Evolutionary conservation across 352 stramenopile genomes (phyloP), one percentile per base, ranked within the genome.

Genomic region (Pythium oligandrum): DNA sequence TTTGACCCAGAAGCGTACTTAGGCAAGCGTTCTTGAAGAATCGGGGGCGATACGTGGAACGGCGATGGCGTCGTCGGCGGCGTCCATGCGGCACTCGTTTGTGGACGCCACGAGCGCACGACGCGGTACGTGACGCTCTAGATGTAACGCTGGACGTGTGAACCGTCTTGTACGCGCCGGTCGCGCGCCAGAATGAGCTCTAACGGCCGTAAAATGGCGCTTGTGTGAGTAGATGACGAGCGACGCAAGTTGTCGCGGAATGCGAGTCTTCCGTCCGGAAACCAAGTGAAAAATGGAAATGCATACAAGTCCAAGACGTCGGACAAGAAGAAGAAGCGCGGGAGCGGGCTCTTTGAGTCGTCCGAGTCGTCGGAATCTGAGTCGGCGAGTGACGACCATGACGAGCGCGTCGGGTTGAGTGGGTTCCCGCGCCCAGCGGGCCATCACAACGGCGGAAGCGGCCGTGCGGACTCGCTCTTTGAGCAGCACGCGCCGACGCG

Each of bases 301-400:
- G 38, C 7, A 8, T 0, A 8, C 7, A 8, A 12, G 12, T 12
- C 38, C 38, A 12, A 42, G 38, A 42, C 38, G 38, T 12, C 7
- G 38, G 4, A 2, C 37, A 53, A 42, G 33, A 26, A 48, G 11
- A 64, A 48, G 10, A 65, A 61, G 35, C 48, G 59, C 7, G 3
- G 48, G 4, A 67, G 59, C 34, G 59, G 59, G 3, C 49, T 67
- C 33, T 67, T 67, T 33, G 59, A 67, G 59, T 67, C 59, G 10
- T 67, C 59, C 8, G 12, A 32, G 33, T 64, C 57, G 38, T 42
- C 38, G 12, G 38, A 42, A 9, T 48, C 43, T n/a, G 43, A 30
- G 43, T 48, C 43, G 9, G 43, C 38, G 38, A 42, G 38, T 42
- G 38, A 42, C 7, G 38, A 12, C 38, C 7, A 42, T 42, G 38